Percentiles rank a stretch among this genome's conserved stretches.
Evolutionary conservation across 2,329 filamentous ascomycete species (phyloP).

Genomic region (Ceratocystis colombiana): DNA sequence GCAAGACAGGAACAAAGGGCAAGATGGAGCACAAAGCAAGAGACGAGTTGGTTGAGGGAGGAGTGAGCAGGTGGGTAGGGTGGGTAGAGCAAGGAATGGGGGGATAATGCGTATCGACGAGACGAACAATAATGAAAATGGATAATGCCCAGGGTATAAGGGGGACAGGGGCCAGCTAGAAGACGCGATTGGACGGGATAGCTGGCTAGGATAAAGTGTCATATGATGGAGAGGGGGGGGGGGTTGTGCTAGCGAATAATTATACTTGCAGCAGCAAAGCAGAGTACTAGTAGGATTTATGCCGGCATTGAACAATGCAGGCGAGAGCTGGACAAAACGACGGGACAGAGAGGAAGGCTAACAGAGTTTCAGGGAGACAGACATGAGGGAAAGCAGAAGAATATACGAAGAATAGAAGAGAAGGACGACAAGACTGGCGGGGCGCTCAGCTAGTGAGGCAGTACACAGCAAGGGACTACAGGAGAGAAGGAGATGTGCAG

Average conservation of each 20-base stretch:
- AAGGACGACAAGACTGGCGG: not conserved
- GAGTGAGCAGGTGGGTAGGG: not conserved
- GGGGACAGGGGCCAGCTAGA: not conserved
- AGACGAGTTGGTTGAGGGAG: not conserved
- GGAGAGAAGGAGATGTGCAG: too few relatives aligned
- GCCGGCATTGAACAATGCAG: not conserved
- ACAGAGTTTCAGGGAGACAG: too few relatives aligned
- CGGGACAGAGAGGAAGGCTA: not conserved
- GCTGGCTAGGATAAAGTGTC: not conserved
- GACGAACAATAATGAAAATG: not conserved
- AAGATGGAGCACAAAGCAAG: not conserved
- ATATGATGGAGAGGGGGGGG: not conserved
- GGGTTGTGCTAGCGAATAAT: not conserved
- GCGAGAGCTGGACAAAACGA: not conserved
- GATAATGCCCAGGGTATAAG: constrained; percentile 3
- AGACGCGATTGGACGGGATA: not conserved
- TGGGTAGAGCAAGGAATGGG: not conserved
- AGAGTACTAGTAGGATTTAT: not conserved
- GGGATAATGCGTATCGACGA: not conserved
- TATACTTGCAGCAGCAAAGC: not conserved
- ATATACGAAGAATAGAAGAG: not conserved
- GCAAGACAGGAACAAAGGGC: not conserved
- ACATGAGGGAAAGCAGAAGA: not conserved
- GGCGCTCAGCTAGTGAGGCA: too few relatives aligned
- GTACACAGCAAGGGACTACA: too few relatives aligned